phyloP scores from a whole-genome alignment of 164 flowering plant species.

The Sedum album region DNA sequence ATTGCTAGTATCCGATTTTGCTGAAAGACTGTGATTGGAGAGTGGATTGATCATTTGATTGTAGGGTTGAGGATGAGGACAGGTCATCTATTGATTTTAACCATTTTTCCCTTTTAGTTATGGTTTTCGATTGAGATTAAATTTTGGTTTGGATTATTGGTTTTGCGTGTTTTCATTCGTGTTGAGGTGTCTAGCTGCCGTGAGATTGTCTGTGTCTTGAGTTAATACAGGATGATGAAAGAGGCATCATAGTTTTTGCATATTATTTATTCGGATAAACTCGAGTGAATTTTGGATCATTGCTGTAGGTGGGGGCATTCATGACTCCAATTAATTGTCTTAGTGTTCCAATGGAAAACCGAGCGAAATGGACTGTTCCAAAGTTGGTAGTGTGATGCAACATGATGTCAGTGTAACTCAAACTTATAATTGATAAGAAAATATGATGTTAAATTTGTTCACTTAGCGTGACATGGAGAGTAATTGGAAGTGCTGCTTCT shows the following conservation, averaged over 20 bases:
- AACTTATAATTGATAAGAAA: not conserved
- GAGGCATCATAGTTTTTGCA: not conserved
- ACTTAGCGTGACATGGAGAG: too few species aligned
- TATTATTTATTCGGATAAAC: not conserved
- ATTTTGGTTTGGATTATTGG: not conserved
- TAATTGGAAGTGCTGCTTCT: not conserved
- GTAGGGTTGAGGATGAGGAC: not conserved
- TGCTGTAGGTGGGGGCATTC: conserved; percentile 3
- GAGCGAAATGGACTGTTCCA: not conserved
- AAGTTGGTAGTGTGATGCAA: not conserved
- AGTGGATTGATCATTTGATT: not conserved
- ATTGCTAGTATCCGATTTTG: not conserved
- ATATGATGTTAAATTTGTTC: not conserved
- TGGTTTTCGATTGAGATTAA: not conserved
- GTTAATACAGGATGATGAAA: not conserved
- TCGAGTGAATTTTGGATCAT: not conserved
- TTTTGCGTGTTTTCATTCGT: not conserved
- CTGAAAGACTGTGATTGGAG: not conserved
- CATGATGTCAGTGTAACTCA: not conserved
- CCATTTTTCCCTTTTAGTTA: too few species aligned
- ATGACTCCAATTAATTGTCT: not conserved
- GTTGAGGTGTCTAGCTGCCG: not conserved
- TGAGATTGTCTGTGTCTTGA: not conserved
- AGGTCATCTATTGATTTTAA: not conserved
- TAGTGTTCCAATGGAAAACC: not conserved